Percentiles rank a stretch among this genome's conserved stretches.
Evolutionary conservation across 192 early-diverging fungal species (phyloP).

Genomic region (Backusella parvicylindrica): DNA sequence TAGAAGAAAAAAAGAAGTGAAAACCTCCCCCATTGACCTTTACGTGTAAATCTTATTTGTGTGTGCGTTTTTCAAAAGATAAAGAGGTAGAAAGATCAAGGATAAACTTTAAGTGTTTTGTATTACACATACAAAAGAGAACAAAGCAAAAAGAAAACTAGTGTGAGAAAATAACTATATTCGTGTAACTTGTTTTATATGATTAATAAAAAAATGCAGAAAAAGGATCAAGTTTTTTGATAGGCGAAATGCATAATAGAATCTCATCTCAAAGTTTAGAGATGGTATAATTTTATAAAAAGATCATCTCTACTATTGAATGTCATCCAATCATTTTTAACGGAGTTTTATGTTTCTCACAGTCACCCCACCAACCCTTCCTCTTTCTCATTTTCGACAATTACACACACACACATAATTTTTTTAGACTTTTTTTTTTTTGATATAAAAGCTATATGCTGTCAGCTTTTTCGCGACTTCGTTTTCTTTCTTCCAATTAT

Average conservation of each 20-base stretch:
- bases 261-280: neutral
- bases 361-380: neutral
- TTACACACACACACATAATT: neutral
- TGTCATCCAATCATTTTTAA: neutral
- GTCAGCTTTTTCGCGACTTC: neutral
- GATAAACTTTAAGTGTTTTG: too few species aligned
- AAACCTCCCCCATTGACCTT: too few species aligned
- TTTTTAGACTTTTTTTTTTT: neutral
- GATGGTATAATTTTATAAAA: neutral
- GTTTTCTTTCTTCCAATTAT: constrained; percentile 4
- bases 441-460: constrained; percentile 2
- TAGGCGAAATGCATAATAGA: neutral
- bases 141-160: neutral
- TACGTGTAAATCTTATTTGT: too few species aligned
- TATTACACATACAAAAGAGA: too few species aligned
- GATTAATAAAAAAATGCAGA: neutral
- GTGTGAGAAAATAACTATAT: neutral
- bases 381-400: neutral
- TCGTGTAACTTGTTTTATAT: neutral
- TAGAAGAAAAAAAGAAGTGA: too few species aligned
- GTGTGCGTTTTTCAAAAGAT: too few species aligned
- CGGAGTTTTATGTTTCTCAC: neutral
- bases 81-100: too few species aligned
- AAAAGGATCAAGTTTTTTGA: neutral
- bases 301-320: neutral